phyloP scores from a whole-genome alignment of 2,329 filamentous ascomycete species.

The Tolypocladium guangdongense region DNA sequence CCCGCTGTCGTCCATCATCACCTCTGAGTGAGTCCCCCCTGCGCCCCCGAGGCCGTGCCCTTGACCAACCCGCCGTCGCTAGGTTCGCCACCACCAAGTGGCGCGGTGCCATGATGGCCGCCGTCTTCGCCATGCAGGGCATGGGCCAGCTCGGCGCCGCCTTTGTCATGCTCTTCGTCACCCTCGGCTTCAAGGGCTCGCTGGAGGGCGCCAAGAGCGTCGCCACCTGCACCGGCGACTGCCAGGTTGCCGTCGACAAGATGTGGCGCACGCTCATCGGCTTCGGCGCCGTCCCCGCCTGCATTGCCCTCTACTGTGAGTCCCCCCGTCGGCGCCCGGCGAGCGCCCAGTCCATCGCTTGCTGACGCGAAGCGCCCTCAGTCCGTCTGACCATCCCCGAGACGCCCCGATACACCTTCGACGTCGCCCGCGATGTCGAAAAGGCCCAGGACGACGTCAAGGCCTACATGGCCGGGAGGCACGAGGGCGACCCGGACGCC shows the following conservation, averaged over 20 bases:
- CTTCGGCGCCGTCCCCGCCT: slow-evolving; percentile 69
- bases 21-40: slow-evolving; percentile 51
- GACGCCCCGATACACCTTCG: slow-evolving; percentile 80
- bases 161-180: slow-evolving; percentile 65
- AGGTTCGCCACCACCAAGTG: slow-evolving; percentile 68
- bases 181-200: slow-evolving; percentile 57
- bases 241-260: slow-evolving; percentile 54
- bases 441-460: slow-evolving; percentile 63
- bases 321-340: no score
- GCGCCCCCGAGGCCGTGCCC: no score
- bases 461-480: slow-evolving; percentile 59
- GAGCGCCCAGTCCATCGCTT: no score
- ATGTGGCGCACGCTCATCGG: slow-evolving; percentile 80
- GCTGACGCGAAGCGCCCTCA: slow-evolving; percentile 2
- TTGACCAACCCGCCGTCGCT: no score
- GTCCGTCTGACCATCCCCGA: slow-evolving; percentile 71
- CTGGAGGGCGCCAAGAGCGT: slow-evolving; percentile 40
- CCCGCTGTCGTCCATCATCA: slow-evolving; percentile 72
- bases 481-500: slow-evolving; percentile 54
- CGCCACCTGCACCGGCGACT: slow-evolving; percentile 37
- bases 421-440: slow-evolving; percentile 63
- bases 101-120: slow-evolving; percentile 78
- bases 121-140: slow-evolving; percentile 82
- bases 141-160: slow-evolving; percentile 69
- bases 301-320: slow-evolving; percentile 65